phyloP scores from a whole-genome alignment of 2,329 filamentous ascomycete genomes.

The Neocucurbitaria cava region DNA sequence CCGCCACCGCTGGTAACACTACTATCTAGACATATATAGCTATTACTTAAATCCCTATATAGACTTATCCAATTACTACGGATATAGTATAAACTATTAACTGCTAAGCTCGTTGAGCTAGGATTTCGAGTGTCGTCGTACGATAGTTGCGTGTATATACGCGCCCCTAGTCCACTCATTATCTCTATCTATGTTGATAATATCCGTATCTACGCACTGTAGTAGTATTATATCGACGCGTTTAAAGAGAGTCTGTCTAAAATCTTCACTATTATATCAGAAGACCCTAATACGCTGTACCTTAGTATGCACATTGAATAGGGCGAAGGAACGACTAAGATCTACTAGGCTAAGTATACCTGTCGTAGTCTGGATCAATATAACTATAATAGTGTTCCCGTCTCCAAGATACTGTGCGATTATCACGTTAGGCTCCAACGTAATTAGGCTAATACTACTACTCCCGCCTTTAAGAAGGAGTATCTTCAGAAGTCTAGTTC shows the following conservation, averaged over 20 bases:
- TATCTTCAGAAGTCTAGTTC: background rate
- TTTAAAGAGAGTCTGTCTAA: background rate
- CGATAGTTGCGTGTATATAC: background rate
- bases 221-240: background rate
- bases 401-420: background rate
- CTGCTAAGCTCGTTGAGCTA: background rate
- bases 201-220: background rate
- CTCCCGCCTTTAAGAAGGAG: background rate
- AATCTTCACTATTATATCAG: background rate
- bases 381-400: background rate
- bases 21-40: background rate
- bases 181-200: background rate
- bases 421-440: background rate
- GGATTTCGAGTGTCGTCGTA: background rate
- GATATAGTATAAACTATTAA: background rate
- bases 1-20: background rate
- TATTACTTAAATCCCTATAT: background rate
- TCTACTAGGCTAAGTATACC: background rate
- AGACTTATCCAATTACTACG: background rate
- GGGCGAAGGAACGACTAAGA: background rate
- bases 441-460: background rate
- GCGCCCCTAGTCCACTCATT: background rate
- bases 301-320: background rate
- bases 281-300: background rate
- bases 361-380: background rate